phyloP scores from a whole-genome alignment of 2,329 filamentous ascomycete species.

The Colletotrichum melonis region DNA sequence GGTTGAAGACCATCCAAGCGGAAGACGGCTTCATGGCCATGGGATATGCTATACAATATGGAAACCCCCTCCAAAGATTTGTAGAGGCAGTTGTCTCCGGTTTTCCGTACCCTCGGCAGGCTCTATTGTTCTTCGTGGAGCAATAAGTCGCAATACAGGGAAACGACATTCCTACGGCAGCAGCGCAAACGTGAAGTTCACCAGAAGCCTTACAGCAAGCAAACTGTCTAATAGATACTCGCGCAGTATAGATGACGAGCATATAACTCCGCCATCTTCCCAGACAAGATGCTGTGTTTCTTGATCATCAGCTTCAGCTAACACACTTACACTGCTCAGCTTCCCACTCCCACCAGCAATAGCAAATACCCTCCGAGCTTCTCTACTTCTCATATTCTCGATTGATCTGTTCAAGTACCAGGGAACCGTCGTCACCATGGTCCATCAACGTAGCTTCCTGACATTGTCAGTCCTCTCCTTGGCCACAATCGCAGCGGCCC shows the following conservation, averaged over 20 bases:
- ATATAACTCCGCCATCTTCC: constrained; percentile 12
- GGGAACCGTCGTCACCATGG: constrained; percentile 40
- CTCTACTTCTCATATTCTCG: neutral
- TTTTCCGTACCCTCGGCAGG: neutral
- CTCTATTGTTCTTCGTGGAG: constrained; percentile 1
- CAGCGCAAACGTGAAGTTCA: neutral
- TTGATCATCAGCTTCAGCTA: neutral
- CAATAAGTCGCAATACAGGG: constrained; percentile 33
- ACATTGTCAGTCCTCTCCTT: constrained; percentile 15
- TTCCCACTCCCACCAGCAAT: neutral
- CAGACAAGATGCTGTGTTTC: neutral
- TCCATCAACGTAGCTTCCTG: constrained; percentile 1
- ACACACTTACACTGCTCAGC: neutral
- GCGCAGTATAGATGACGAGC: neutral
- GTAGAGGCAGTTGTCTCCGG: neutral
- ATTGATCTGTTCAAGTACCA: neutral
- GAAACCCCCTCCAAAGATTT: neutral
- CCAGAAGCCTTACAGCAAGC: neutral
- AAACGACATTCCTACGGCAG: constrained; percentile 16
- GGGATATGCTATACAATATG: constrained; percentile 14
- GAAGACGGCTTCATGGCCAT: neutral
- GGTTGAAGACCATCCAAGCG: neutral
- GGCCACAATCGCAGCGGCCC: constrained; percentile 3
- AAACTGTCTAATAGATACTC: too few species aligned
- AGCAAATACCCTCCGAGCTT: neutral